Evolutionary conservation across 2,329 filamentous ascomycete species (phyloP).

Genomic region (Pochonia chlamydosporia): DNA sequence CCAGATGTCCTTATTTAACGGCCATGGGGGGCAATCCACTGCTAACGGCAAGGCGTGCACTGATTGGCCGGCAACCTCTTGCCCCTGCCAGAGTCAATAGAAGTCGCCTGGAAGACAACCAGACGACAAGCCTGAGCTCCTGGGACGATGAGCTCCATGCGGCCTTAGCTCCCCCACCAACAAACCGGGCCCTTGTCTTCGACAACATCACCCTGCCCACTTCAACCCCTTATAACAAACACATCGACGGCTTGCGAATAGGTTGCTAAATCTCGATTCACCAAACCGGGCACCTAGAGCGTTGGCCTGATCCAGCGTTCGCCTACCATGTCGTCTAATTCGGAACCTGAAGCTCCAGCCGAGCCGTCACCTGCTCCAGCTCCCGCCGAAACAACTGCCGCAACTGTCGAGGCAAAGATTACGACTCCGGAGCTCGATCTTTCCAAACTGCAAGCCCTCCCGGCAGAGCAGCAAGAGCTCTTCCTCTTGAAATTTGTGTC

Average conservation of each 20-base stretch:
- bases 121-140: too few relatives aligned
- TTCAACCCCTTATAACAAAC: neutral
- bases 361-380: conserved; percentile 12
- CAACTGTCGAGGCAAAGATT: conserved; percentile 31
- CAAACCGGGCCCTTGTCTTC: too few relatives aligned
- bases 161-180: too few relatives aligned
- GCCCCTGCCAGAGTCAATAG: too few relatives aligned
- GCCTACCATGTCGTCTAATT: conserved; percentile 29
- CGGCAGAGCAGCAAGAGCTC: conserved; percentile 91
- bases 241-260: neutral
- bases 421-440: conserved; percentile 78
- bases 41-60: too few relatives aligned
- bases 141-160: too few relatives aligned
- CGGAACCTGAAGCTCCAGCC: conserved; percentile 28
- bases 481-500: conserved; percentile 87
- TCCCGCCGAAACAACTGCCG: conserved; percentile 10
- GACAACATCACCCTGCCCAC: neutral
- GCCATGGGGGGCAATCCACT: too few relatives aligned
- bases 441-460: conserved; percentile 79
- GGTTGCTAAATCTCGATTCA: neutral
- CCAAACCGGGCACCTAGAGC: conserved; percentile 3
- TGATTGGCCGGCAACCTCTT: too few relatives aligned
- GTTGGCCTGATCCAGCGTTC: conserved; percentile 14
- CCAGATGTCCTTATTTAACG: too few relatives aligned
- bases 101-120: too few relatives aligned